phyloP scores from a whole-genome alignment of 805 yeast species.

The Saturnispora ahearnii region DNA sequence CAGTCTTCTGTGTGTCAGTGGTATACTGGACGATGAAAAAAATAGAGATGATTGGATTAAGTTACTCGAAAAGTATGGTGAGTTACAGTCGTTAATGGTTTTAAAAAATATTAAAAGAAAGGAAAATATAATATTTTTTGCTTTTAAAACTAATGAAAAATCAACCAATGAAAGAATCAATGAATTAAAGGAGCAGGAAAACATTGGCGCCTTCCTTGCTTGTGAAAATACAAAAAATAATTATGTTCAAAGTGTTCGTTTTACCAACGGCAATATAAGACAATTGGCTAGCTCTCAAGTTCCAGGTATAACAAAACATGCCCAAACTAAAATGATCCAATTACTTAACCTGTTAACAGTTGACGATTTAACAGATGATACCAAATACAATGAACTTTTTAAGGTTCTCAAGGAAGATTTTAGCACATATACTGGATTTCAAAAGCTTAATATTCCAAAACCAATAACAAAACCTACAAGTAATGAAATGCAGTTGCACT shows the following conservation, averaged over 20 bases:
- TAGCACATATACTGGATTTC: conserved; percentile 41
- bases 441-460: conserved; percentile 50
- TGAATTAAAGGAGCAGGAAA: conserved; percentile 28
- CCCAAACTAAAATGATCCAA: conserved; percentile 43
- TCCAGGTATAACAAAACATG: conserved; percentile 15
- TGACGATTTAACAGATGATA: conserved; percentile 49
- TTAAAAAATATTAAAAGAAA: conserved; percentile 43
- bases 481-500: conserved; percentile 43
- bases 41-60: conserved; percentile 35
- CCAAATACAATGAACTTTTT: conserved; percentile 38
- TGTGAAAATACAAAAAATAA: conserved; percentile 27
- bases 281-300: conserved; percentile 10
- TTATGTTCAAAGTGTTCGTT: conserved; percentile 17
- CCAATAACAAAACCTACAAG: conserved; percentile 31
- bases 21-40: conserved; percentile 35
- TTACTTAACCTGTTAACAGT: conserved; percentile 58
- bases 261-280: conserved; percentile 18
- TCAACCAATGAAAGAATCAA: conserved; percentile 22
- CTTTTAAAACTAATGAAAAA: conserved; percentile 9
- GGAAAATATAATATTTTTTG: conserved; percentile 50
- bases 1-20: conserved; percentile 25
- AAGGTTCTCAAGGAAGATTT: conserved; percentile 46
- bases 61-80: conserved; percentile 33
- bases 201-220: conserved; percentile 30
- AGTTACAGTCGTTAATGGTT: conserved; percentile 33